Percentiles rank a stretch among this genome's conserved stretches.
These are phyloP conservation scores for Sedum album DNA, from an alignment of 164 flowering plant genomes.

Conservation along the genomic window DNA sequence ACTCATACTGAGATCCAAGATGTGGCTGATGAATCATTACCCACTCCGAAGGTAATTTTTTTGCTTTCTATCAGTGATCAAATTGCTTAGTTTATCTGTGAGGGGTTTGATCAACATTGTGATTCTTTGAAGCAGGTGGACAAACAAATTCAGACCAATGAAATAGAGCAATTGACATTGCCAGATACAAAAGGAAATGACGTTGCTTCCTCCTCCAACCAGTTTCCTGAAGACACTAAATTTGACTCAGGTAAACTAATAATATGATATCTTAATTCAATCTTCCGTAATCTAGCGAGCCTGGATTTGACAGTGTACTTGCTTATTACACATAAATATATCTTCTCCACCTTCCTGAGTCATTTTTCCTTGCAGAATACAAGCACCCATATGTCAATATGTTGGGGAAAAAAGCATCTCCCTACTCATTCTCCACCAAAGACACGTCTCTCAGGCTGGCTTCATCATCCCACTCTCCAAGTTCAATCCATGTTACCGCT, in stretches of 20 bases:
- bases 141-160: conserved; percentile 8
- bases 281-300: neutral
- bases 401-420: conserved; percentile 50
- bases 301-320: neutral
- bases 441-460: conserved; percentile 27
- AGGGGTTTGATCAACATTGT: neutral
- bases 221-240: conserved; percentile 16
- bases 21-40: conserved; percentile 11
- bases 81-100: neutral
- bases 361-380: conserved; percentile 30
- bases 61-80: neutral
- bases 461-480: conserved; percentile 33
- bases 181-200: conserved; percentile 13
- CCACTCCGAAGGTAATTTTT: conserved; percentile 24
- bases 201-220: conserved; percentile 37
- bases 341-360: neutral
- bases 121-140: conserved; percentile 15
- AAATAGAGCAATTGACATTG: neutral
- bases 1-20: neutral
- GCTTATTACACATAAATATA: neutral
- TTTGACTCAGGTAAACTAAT: conserved; percentile 22
- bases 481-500: conserved; percentile 45
- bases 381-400: conserved; percentile 29
- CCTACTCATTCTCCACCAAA: conserved; percentile 51
- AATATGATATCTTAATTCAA: neutral